phyloP scores from a whole-genome alignment of 1,284 basidiomycete species.

The Meira miltonrushii region DNA sequence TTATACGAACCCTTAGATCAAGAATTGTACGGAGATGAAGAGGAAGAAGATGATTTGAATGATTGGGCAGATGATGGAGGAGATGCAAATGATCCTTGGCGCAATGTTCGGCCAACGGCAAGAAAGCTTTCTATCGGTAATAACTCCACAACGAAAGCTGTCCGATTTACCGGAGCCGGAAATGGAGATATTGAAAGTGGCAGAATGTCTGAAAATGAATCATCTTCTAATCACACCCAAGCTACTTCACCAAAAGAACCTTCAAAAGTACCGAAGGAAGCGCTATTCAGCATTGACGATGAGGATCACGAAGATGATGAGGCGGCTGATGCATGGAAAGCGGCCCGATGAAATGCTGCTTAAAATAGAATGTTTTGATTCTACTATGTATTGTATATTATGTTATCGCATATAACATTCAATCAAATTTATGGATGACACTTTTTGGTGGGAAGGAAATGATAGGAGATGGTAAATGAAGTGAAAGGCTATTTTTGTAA shows the following conservation, averaged over 20 bases:
- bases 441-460: too few relatives aligned
- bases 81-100: background rate
- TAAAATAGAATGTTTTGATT: too few relatives aligned
- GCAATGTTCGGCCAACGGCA: background rate
- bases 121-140: background rate
- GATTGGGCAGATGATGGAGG: background rate
- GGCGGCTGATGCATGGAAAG: slow-evolving; percentile 4
- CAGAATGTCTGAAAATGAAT: background rate
- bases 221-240: too few relatives aligned
- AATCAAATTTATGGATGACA: too few relatives aligned
- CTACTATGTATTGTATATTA: too few relatives aligned
- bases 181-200: background rate
- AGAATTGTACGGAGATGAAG: slow-evolving; percentile 22
- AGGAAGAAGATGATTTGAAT: slow-evolving; percentile 17
- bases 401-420: too few relatives aligned
- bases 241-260: slow-evolving; percentile 4
- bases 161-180: background rate
- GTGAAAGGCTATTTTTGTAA: too few relatives aligned
- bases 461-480: too few relatives aligned
- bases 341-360: slow-evolving; percentile 1
- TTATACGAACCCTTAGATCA: slow-evolving; percentile 37
- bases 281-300: slow-evolving; percentile 34
- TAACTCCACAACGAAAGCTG: background rate
- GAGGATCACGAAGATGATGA: slow-evolving; percentile 25
- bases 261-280: slow-evolving; percentile 11